Evolutionary conservation across 1,284 basidiomycete genomes (phyloP).

Genomic region (Trichosporon sp.): DNA sequence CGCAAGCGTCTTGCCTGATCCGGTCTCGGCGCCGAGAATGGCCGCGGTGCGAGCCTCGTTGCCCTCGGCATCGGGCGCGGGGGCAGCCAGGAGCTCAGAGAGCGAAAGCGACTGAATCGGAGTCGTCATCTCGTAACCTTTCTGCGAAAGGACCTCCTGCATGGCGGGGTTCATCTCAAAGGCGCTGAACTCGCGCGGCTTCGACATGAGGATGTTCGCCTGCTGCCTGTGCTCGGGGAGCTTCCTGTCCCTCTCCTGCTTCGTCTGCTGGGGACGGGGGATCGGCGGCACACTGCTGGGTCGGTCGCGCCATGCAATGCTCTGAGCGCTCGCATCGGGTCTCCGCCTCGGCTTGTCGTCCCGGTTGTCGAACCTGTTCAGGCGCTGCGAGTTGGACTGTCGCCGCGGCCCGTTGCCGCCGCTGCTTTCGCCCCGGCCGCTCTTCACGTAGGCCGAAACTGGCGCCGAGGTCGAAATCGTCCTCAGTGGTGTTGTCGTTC

Average conservation of each 20-base stretch:
- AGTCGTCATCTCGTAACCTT: conserved; percentile 61
- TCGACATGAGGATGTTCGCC: conserved; percentile 26
- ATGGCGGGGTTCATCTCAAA: conserved; percentile 64
- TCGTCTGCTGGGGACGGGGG: neutral
- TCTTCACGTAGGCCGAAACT: neutral
- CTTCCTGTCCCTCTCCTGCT: conserved; percentile 1
- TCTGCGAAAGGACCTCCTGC: conserved; percentile 62
- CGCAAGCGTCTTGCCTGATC: conserved; percentile 86
- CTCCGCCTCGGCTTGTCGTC: neutral
- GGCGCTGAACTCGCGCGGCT: conserved; percentile 34
- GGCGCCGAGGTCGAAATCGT: conserved; percentile 6
- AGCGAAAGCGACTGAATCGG: conserved; percentile 74
- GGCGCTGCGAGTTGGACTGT: conserved; percentile 12
- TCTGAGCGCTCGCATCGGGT: neutral
- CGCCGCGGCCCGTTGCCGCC: neutral
- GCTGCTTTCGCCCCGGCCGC: neutral
- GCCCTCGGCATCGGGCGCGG: conserved; percentile 31
- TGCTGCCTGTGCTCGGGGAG: conserved; percentile 17
- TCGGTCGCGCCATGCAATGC: conserved; percentile 9
- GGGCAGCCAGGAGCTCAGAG: conserved; percentile 61
- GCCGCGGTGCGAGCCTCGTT: conserved; percentile 53
- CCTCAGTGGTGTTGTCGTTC: neutral
- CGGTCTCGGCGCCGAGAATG: conserved; percentile 81
- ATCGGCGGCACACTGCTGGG: neutral
- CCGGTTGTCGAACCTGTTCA: neutral